phyloP scores from a whole-genome alignment of 345 rosid genomes.

The Linum tenue region DNA sequence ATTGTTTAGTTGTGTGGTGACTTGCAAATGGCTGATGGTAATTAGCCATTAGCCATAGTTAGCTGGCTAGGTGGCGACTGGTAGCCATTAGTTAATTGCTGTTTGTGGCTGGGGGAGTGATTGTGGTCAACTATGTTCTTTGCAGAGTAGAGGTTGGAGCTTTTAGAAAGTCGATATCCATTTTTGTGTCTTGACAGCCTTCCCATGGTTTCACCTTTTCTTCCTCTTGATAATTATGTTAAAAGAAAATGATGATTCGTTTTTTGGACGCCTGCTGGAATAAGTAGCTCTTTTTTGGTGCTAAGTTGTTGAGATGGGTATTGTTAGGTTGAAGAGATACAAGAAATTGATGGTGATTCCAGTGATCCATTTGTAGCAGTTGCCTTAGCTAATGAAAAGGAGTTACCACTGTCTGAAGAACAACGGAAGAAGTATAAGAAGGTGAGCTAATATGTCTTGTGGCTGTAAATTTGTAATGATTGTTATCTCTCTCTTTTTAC shows the following conservation, averaged over 20 bases:
- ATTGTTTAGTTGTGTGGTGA: not conserved
- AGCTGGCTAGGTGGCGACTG: not conserved
- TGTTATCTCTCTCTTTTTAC: not conserved
- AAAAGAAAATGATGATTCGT: no score
- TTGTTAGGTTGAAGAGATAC: slow-evolving; percentile 93
- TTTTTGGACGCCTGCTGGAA: not conserved
- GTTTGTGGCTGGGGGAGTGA: not conserved
- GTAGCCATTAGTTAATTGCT: no score
- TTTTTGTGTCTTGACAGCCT: no score
- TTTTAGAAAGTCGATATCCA: not conserved
- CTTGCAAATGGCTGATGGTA: not conserved
- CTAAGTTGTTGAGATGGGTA: slow-evolving; percentile 1
- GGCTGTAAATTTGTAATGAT: not conserved
- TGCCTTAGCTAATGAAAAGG: slow-evolving; percentile 79
- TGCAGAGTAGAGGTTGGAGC: not conserved
- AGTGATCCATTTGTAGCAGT: slow-evolving; percentile 70
- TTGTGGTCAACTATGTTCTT: not conserved
- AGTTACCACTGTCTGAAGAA: slow-evolving; percentile 67
- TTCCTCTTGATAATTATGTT: no score
- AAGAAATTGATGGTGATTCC: slow-evolving; percentile 60
- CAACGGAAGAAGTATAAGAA: slow-evolving; percentile 63
- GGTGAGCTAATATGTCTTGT: slow-evolving; percentile 33
- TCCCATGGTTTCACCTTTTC: no score
- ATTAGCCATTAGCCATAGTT: not conserved
- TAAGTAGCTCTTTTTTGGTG: slow-evolving; percentile 1